Conservation (phyloP, 1,139 yeast genomes). For the Sugiyamaella novakii region DNA sequence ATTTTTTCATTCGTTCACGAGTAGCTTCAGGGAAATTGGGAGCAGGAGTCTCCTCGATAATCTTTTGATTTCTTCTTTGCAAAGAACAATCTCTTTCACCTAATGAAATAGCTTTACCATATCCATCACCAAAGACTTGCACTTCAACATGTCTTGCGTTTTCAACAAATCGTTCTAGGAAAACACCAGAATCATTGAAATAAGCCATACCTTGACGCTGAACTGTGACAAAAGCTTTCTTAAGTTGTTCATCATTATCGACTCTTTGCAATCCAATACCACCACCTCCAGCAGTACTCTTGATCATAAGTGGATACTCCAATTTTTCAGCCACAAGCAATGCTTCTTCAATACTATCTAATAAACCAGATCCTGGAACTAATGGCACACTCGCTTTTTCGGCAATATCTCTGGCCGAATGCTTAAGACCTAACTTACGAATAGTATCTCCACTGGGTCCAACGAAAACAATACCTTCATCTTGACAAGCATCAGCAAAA, state of each 20-base stretch:
- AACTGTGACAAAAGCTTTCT: conserved; percentile 82
- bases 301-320: conserved; percentile 92
- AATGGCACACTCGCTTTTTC: conserved; percentile 85
- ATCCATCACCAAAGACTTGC: conserved; percentile 95
- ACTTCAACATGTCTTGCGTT: conserved; percentile 95
- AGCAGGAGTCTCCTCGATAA: conserved; percentile 97
- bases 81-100: conserved; percentile 98
- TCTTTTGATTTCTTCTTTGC: conserved; percentile 94
- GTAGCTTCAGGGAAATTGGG: conserved; percentile 85
- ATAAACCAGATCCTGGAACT: conserved; percentile 91
- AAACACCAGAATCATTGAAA: conserved; percentile 94
- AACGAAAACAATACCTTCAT: conserved; percentile 84
- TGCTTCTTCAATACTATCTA: conserved; percentile 72
- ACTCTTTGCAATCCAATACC: conserved; percentile 97
- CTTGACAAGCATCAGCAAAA: conserved; percentile 82
- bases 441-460: conserved; percentile 96
- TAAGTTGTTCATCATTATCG: conserved; percentile 75
- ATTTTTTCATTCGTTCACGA: conserved; percentile 70
- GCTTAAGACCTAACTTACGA: conserved; percentile 86
- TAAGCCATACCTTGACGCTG: conserved; percentile 91
- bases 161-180: conserved; percentile 89
- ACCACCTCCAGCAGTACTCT: conserved; percentile 99
- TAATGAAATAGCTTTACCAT: conserved; percentile 85
- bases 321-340: conserved; percentile 70
- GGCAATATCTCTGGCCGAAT: conserved; percentile 94